Evolutionary conservation across 208 protist species (phyloP).

Genomic region (Tritrichomonas musculus): DNA sequence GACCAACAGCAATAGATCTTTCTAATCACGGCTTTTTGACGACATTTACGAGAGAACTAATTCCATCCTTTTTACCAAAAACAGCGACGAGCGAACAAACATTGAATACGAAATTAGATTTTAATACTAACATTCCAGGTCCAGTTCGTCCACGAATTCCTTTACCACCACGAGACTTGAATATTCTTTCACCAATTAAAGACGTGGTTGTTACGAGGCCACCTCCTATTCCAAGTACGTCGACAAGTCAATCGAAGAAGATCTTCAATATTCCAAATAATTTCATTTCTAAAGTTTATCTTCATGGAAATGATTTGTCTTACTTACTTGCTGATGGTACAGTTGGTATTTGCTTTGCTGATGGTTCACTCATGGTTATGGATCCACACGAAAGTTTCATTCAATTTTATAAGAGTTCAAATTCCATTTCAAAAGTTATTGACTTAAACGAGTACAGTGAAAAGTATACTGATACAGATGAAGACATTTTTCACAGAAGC

Average conservation of each 20-base stretch:
- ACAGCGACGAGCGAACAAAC: too few relatives aligned
- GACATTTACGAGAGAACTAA: neutral
- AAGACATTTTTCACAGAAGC: too few relatives aligned
- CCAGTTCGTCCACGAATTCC: neutral
- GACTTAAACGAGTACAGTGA: too few relatives aligned
- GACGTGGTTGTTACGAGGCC: too few relatives aligned
- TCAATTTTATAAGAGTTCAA: neutral
- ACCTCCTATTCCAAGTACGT: too few relatives aligned
- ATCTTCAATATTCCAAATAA: conserved; percentile 69
- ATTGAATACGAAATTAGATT: too few relatives aligned
- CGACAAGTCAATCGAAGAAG: too few relatives aligned
- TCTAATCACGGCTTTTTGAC: conserved; percentile 71
- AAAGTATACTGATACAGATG: too few relatives aligned
- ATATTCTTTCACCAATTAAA: too few relatives aligned
- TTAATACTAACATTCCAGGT: neutral
- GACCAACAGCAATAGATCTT: conserved; percentile 71
- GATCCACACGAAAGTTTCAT: conserved; percentile 47
- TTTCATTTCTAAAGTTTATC: neutral
- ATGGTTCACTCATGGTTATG: conserved; percentile 83
- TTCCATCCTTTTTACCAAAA: neutral
- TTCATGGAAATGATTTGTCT: conserved; percentile 83
- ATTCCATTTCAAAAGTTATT: neutral
- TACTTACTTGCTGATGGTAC: conserved; percentile 80
- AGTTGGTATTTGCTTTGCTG: conserved; percentile 91
- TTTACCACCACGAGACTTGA: conserved; percentile 62